Conservation (phyloP, 371 early-diverging fungal genomes). For the Haplosporangium sp. region DNA sequence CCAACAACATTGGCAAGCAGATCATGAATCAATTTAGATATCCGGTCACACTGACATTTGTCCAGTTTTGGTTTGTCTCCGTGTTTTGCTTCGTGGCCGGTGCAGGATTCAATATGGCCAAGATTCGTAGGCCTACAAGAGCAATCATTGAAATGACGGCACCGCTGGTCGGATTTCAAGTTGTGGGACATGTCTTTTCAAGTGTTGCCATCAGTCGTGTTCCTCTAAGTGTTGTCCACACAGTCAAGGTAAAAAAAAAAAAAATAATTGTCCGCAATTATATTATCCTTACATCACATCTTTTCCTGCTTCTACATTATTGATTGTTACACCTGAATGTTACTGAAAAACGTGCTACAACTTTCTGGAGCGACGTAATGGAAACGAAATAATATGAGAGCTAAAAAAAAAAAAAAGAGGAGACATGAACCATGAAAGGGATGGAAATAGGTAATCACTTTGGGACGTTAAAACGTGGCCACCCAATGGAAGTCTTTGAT, state of each 20-base stretch:
- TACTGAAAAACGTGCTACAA: neutral
- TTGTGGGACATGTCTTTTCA: conserved; percentile 85
- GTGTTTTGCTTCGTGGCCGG: conserved; percentile 66
- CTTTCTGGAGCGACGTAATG: neutral
- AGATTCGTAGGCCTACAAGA: conserved; percentile 64
- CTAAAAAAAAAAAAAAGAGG: neutral
- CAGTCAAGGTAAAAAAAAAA: conserved; percentile 84
- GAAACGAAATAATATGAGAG: neutral
- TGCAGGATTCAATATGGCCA: conserved; percentile 55
- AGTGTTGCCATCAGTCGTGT: conserved; percentile 81
- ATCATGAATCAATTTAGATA: conserved; percentile 77
- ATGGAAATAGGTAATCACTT: neutral
- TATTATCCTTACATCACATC: neutral
- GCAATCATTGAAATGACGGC: conserved; percentile 70
- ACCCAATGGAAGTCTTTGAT: conserved; percentile 8
- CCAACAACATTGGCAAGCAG: conserved; percentile 87
- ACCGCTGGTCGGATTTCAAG: conserved; percentile 81
- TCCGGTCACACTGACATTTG: conserved; percentile 85
- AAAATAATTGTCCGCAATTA: no score
- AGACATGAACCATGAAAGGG: neutral
- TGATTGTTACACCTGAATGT: neutral
- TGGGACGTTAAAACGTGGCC: conserved; percentile 3
- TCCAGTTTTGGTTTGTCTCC: conserved; percentile 82
- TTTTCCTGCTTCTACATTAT: neutral
- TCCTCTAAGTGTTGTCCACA: conserved; percentile 88